Percentiles rank a stretch among this genome's conserved stretches.
These are phyloP conservation scores for Candolleomyces efflorescens DNA, from an alignment of 768 basidiomycete species.

Conservation along the genomic window DNA sequence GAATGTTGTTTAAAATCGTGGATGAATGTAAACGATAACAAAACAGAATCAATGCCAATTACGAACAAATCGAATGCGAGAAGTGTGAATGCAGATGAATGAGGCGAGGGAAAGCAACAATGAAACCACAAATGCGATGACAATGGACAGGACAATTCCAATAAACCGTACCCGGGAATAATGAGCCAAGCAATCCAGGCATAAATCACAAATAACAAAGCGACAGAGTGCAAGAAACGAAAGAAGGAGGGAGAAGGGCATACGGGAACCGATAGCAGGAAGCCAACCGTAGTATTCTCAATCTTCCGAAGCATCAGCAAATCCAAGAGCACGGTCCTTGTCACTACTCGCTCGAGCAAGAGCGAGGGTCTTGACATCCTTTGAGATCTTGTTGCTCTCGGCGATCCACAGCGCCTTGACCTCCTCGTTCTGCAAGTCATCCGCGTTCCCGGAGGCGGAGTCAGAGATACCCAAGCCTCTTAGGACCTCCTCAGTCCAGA, in stretches of 20 bases:
- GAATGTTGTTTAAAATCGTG: too few species aligned
- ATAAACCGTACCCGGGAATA: not conserved
- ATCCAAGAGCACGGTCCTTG: constrained; percentile 8
- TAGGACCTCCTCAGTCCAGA: constrained; percentile 66
- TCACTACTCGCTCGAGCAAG: not conserved
- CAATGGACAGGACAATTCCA: too few species aligned
- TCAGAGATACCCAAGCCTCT: constrained; percentile 58
- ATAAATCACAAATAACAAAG: not conserved
- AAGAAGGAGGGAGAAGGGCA: constrained; percentile 7
- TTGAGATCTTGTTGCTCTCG: constrained; percentile 11
- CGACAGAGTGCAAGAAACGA: constrained; percentile 1
- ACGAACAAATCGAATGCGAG: not conserved
- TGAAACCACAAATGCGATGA: not conserved
- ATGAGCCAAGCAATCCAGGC: too few species aligned
- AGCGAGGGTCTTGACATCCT: constrained; percentile 10
- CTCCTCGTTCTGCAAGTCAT: constrained; percentile 40
- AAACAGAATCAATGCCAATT: not conserved
- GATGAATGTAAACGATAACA: not conserved
- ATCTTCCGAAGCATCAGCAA: constrained; percentile 13
- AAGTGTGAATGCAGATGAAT: not conserved
- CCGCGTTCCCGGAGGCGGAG: constrained; percentile 13
- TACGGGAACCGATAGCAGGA: constrained; percentile 6
- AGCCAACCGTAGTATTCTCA: not conserved
- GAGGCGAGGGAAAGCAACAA: constrained; percentile 1
- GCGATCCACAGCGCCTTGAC: constrained; percentile 16